Conservation (phyloP, 768 basidiomycete genomes). For the Mycena epipterygia region DNA sequence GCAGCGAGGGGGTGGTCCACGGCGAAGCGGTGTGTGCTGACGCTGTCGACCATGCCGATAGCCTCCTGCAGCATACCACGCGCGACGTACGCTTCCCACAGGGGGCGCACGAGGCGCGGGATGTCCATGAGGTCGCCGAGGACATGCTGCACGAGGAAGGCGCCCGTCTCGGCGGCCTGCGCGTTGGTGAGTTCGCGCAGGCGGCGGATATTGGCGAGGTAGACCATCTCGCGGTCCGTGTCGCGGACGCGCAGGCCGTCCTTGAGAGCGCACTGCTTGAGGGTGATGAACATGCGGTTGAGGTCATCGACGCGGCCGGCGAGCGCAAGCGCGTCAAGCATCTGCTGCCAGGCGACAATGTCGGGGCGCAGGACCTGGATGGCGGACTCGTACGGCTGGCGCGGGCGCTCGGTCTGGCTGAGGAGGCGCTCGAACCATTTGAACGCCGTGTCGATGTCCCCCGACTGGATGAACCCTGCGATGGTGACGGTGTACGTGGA, state of each 20-base stretch:
- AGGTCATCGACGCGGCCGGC: conserved; percentile 65
- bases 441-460: conserved; percentile 74
- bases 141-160: conserved; percentile 25
- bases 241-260: conserved; percentile 51
- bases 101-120: conserved; percentile 41
- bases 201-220: conserved; percentile 55
- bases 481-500: conserved; percentile 78
- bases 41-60: conserved; percentile 32
- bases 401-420: conserved; percentile 49
- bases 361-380: conserved; percentile 66
- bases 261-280: conserved; percentile 50
- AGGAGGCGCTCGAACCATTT: conserved; percentile 81
- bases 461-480: conserved; percentile 70
- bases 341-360: conserved; percentile 65
- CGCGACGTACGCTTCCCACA: conserved; percentile 46
- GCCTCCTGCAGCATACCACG: conserved; percentile 47
- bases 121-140: conserved; percentile 38
- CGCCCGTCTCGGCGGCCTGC: conserved; percentile 47
- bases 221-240: conserved; percentile 58
- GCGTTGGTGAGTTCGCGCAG: conserved; percentile 41
- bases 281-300: conserved; percentile 64
- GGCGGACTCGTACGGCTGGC: conserved; percentile 58
- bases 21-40: conserved; percentile 7
- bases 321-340: conserved; percentile 69
- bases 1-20: conserved; percentile 5